Conservation (phyloP, 306 rosid species). For the Acacia confusa region DNA sequence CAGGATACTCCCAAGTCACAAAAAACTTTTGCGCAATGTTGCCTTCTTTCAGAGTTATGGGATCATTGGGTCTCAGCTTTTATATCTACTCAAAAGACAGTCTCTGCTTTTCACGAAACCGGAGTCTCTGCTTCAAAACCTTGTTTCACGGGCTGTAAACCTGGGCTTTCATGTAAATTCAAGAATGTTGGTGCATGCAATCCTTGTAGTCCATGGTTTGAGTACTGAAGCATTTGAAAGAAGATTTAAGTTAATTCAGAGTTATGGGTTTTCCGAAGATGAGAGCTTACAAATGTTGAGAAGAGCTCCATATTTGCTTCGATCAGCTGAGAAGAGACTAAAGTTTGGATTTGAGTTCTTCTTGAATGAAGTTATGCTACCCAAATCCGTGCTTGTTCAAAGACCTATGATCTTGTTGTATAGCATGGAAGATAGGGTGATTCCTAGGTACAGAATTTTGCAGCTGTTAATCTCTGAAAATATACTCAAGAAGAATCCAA, state of each 20-base stretch:
- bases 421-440: background rate
- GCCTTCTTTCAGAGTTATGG: background rate
- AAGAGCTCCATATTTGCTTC: slow-evolving; percentile 41
- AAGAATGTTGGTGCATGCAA: slow-evolving; percentile 48
- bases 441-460: slow-evolving; percentile 29
- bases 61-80: background rate
- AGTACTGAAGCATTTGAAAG: slow-evolving; percentile 33
- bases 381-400: slow-evolving; percentile 28
- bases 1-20: slow-evolving; percentile 21
- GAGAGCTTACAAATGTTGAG: slow-evolving; percentile 39
- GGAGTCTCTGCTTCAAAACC: slow-evolving; percentile 23
- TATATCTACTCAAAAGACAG: slow-evolving; percentile 37
- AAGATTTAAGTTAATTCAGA: slow-evolving; percentile 43
- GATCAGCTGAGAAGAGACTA: slow-evolving; percentile 47
- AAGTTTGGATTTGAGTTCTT: slow-evolving; percentile 51
- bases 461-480: slow-evolving; percentile 40
- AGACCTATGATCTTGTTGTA: background rate
- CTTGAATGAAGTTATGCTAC: slow-evolving; percentile 39
- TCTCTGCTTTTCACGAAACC: slow-evolving; percentile 30
- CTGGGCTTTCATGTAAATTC: slow-evolving; percentile 30
- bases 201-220: slow-evolving; percentile 18
- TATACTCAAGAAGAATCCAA: slow-evolving; percentile 38
- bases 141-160: slow-evolving; percentile 24
- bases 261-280: background rate
- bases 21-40: slow-evolving; percentile 1